Percentiles rank a stretch among this genome's conserved stretches.
Evolutionary conservation across 345 rosid genomes (phyloP).

Genomic region (Trapa incisa): DNA sequence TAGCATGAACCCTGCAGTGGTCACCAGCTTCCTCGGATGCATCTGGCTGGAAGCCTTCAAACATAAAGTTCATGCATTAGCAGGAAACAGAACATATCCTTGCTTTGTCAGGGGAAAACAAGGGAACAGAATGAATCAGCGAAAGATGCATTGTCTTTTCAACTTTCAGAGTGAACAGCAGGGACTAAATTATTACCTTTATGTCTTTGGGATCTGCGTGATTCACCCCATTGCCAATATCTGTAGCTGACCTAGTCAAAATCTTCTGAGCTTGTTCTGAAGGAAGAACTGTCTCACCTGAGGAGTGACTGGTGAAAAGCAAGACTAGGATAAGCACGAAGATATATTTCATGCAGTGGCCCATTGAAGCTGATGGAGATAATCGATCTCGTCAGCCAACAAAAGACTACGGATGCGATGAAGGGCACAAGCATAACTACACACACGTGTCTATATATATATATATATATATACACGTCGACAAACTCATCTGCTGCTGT

Average conservation of each 20-base stretch:
- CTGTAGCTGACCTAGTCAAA: background rate
- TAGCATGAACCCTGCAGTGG: background rate
- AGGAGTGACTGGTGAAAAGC: background rate
- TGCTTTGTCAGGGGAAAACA: slow-evolving; percentile 3
- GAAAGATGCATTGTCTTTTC: background rate
- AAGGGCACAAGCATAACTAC: background rate
- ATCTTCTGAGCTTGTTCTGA: background rate
- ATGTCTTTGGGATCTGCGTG: background rate
- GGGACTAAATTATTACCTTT: background rate
- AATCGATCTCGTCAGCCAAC: background rate
- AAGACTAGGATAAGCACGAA: slow-evolving; percentile 4
- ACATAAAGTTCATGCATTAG: background rate
- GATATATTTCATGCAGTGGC: background rate
- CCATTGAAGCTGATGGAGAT: background rate
- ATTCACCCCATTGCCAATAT: background rate
- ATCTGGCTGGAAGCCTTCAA: slow-evolving; percentile 1
- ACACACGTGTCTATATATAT: background rate
- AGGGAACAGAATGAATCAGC: slow-evolving; percentile 1
- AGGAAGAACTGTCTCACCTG: slow-evolving; percentile 1
- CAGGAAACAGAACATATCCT: background rate
- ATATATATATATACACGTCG: background rate
- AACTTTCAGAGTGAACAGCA: background rate
- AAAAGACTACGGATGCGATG: background rate
- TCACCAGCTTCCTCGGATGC: slow-evolving; percentile 1
- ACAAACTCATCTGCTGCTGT: background rate